Base-by-base conservation (phyloP, 2,329 filamentous ascomycete genomes). In the Fusarium citri region DNA sequence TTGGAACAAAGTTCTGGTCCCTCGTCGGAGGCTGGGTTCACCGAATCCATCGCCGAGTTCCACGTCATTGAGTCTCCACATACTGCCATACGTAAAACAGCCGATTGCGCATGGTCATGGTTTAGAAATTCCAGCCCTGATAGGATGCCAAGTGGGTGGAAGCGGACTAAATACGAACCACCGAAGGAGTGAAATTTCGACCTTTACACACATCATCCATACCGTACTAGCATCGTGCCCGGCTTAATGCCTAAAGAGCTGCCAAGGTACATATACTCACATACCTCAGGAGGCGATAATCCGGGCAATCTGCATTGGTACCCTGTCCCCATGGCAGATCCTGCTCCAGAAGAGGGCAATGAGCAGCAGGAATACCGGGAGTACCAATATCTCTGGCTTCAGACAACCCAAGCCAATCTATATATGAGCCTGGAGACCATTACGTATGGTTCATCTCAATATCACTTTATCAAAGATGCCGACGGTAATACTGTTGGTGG, bases 21-120 rank as follows among this genome's bases (percentile, higher is more conserved):
- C 16, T 6, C 31, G 10, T 37, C 31, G 1, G 31, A 37, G 31
- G 31, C 31, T 37, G 34, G 34, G 6, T 37, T 37, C 34, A 37
- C 18, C 1, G 34, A 37, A 4, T 12, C 34, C 0, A 2, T 37
- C 0, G n/a, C 10, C 3, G 34, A 37, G 2, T 37, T 37, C 6
- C 1, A 37, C 18, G 12, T 37, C 2, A 37, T 37, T n/a, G 34
- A 37, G 34, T n/a, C 34, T 37, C 34, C 34, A 2, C 34, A 2
- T 37, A 4, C 34, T 37, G 1, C 6, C 18, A n/a, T n/a, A 7
- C 1, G 10, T 3, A n/a, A n/a, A n/a, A 37, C 3, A 12, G 18
- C n/a, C 18, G 3, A n/a, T 7, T n/a, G 10, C 10, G 7, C 3
- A 7, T 37, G 18, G 34, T 37, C 34, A 1, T 18, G 12, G 6